Evolutionary conservation across 2,329 filamentous ascomycete genomes (phyloP), one percentile per base, ranked within the genome.

Genomic region (Hansfordia pulvinata): DNA sequence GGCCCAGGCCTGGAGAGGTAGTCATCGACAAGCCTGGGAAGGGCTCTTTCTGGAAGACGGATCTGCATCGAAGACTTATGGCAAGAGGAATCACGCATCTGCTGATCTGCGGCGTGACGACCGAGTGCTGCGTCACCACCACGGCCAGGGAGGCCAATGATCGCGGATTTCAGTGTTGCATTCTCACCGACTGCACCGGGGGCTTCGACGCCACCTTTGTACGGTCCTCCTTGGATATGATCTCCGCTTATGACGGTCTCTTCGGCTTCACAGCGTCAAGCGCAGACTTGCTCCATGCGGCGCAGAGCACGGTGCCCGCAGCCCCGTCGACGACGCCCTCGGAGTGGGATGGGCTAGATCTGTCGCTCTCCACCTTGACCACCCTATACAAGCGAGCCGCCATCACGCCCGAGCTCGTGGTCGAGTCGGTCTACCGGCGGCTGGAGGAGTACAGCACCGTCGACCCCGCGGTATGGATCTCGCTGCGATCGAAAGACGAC

Each of bases 1-100:
- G 48, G 25, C 64, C 65, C 1, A 37, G 55, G 19, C 56, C 63
- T 3, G 58, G 56, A 10, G 67, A 72, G 42, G 46, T 59, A 2
- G 55, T 72, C 4, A 60, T 73, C 23, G 66, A 72, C 41, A 71
- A 70, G 43, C 61, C 63, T 3, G 66, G 66, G 7, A 72, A 71
- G 40, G 67, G 68, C 10, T 61, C 62, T 3, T 73, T 70, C 38
- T 73, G 64, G 63, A 58, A 62, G 18, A 74, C 69, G 1, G 48
- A 49, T 15, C 47, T 74, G 5, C 54, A 70, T 35, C 58, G 66
- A 30, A 51, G 56, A 13, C 46, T 75, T 24, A 54, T 68, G 32
- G 60, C 64, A 14, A 51, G 59, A 35, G 67, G 60, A 1, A 62
- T 73, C 29, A 73, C 67, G 3, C 66, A 74, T 43, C 43, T 74